Conservation (phyloP, 352 stramenopile species). For the Nothophytophthora sp. region DNA sequence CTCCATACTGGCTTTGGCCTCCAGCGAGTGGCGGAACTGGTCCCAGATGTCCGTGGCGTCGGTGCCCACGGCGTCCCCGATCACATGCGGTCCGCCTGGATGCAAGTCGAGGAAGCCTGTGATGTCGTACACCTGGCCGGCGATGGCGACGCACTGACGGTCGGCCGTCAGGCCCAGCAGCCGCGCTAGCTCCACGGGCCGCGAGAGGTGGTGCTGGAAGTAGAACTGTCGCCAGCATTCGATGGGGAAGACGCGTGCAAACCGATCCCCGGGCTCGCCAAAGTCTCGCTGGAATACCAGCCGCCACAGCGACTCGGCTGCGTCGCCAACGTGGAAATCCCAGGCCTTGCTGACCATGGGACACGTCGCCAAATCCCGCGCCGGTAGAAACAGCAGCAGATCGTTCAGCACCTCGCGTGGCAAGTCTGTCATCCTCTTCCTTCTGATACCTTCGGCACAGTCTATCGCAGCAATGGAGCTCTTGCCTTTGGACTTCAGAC, state of each 20-base stretch:
- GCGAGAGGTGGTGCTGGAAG: constrained; percentile 67
- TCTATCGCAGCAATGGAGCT: background rate
- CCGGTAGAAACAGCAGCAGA: constrained; percentile 51
- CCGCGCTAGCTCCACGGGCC: constrained; percentile 60
- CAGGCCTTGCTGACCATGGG: constrained; percentile 46
- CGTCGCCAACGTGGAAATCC: constrained; percentile 31
- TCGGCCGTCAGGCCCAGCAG: constrained; percentile 38
- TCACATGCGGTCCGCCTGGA: constrained; percentile 68
- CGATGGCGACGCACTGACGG: constrained; percentile 64
- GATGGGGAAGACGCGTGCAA: constrained; percentile 49
- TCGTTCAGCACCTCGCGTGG: constrained; percentile 50
- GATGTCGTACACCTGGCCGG: constrained; percentile 68
- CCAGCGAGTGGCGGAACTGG: constrained; percentile 64
- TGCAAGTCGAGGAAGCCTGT: constrained; percentile 69
- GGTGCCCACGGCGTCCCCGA: constrained; percentile 67
- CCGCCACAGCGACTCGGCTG: constrained; percentile 47
- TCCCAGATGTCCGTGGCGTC: constrained; percentile 73
- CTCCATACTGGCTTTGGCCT: constrained; percentile 66
- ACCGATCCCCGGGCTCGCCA: constrained; percentile 45
- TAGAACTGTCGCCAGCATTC: constrained; percentile 72
- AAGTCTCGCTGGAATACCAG: constrained; percentile 60
- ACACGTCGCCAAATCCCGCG: constrained; percentile 45
- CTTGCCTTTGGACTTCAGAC: background rate
- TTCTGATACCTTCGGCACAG: background rate
- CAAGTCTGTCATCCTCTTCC: constrained; percentile 18